These are phyloP conservation scores for Protostelium mycophagum DNA, from an alignment of 78 protist species.

Conservation along the genomic window DNA sequence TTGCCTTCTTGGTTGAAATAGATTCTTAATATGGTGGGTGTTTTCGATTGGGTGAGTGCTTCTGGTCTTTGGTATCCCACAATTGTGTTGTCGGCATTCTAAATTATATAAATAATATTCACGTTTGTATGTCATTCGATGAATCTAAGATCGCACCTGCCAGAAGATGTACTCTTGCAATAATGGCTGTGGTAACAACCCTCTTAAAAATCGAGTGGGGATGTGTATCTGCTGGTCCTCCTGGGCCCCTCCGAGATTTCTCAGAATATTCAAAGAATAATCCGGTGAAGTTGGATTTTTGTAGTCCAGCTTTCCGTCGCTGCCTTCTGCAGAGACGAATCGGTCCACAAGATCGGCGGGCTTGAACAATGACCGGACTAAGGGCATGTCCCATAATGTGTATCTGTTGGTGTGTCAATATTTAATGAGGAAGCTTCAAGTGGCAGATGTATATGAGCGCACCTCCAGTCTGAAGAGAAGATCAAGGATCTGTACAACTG, in stretches of 20 bases:
- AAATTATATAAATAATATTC: too few relatives aligned
- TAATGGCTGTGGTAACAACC: neutral
- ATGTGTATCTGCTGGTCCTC: neutral
- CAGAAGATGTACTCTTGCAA: neutral
- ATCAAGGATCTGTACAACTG: conserved; percentile 8
- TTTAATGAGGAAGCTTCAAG: neutral
- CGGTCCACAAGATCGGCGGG: neutral
- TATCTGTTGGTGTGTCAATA: neutral
- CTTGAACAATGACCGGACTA: neutral
- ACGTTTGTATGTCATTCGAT: too few relatives aligned
- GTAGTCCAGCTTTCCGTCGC: neutral
- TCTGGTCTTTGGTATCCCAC: neutral
- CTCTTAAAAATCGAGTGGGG: neutral
- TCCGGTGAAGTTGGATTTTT: neutral
- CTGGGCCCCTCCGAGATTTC: neutral
- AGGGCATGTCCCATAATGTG: neutral
- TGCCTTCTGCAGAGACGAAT: neutral
- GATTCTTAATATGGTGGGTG: neutral
- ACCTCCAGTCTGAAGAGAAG: conserved; percentile 6
- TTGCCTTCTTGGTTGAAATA: neutral
- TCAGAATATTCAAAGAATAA: neutral
- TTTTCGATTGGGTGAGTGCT: neutral
- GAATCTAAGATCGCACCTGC: too few relatives aligned
- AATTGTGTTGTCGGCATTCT: neutral
- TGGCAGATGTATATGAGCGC: neutral